These are phyloP conservation scores for Fusarium sp. DNA, from an alignment of 2,329 filamentous ascomycete species.

Conservation along the genomic window DNA sequence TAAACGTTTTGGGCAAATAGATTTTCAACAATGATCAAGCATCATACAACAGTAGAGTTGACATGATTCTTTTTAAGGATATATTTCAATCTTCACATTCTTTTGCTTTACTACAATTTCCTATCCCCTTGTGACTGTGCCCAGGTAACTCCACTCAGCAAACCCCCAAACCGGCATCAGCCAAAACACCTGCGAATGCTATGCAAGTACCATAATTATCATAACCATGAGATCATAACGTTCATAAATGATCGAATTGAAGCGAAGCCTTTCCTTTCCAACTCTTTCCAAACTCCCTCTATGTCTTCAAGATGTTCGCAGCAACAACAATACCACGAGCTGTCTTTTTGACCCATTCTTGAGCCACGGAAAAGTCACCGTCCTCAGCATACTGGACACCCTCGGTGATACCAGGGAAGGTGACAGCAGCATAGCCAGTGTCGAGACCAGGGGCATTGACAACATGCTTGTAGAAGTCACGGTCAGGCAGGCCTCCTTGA, in stretches of 20 bases:
- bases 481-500: constrained; percentile 56
- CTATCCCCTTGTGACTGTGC: not conserved
- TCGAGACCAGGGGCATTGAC: constrained; percentile 59
- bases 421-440: constrained; percentile 54
- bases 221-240: constrained; percentile 2
- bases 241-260: constrained; percentile 9
- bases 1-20: rapidly evolving
- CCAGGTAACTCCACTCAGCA: not conserved
- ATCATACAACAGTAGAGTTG: not conserved
- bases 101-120: not conserved
- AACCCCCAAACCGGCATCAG: constrained; percentile 7
- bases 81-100: rapidly evolving
- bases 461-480: constrained; percentile 57
- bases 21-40: not conserved
- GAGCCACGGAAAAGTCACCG: constrained; percentile 40
- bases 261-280: not conserved
- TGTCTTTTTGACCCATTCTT: constrained; percentile 50
- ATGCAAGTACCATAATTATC: not conserved
- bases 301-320: constrained; percentile 47
- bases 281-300: rapidly evolving
- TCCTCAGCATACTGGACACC: constrained; percentile 65
- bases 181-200: not conserved
- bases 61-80: not conserved
- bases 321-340: constrained; percentile 47
- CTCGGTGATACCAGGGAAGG: constrained; percentile 69